Conservation (phyloP, 2,329 filamentous ascomycete species). For the Biscogniauxia marginata region DNA sequence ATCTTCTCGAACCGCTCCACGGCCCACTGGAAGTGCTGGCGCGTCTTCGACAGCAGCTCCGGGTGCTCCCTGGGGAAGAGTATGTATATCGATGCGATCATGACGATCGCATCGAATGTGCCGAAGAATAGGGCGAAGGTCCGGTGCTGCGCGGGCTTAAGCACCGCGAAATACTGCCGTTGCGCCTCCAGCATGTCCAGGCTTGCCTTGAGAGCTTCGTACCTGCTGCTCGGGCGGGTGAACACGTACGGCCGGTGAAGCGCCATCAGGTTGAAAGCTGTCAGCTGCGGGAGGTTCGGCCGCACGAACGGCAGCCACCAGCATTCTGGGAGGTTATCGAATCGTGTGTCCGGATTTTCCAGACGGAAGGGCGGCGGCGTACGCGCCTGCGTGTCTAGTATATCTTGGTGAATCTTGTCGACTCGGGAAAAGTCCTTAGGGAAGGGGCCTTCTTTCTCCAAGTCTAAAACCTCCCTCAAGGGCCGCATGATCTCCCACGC, state of each 20-base stretch:
- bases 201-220: constrained; percentile 55
- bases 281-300: constrained; percentile 46
- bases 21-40: constrained; percentile 59
- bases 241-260: constrained; percentile 64
- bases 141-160: constrained; percentile 52
- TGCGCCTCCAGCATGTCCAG: constrained; percentile 56
- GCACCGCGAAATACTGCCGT: constrained; percentile 45
- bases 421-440: constrained; percentile 54
- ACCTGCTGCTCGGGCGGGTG: constrained; percentile 51
- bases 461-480: constrained; percentile 51
- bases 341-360: constrained; percentile 56
- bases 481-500: constrained; percentile 46
- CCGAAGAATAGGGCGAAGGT: constrained; percentile 60
- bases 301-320: constrained; percentile 51
- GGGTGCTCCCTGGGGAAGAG: constrained; percentile 56
- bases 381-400: constrained; percentile 46
- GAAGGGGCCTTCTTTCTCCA: constrained; percentile 56
- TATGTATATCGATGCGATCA: constrained; percentile 61
- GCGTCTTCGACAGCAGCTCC: constrained; percentile 44
- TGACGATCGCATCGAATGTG: constrained; percentile 62
- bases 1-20: constrained; percentile 59
- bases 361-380: constrained; percentile 54
- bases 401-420: constrained; percentile 51
- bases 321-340: constrained; percentile 52
- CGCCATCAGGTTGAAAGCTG: constrained; percentile 56